Base-by-base conservation (phyloP, 108 stramenopile genomes). In the Fragilaria radians region DNA sequence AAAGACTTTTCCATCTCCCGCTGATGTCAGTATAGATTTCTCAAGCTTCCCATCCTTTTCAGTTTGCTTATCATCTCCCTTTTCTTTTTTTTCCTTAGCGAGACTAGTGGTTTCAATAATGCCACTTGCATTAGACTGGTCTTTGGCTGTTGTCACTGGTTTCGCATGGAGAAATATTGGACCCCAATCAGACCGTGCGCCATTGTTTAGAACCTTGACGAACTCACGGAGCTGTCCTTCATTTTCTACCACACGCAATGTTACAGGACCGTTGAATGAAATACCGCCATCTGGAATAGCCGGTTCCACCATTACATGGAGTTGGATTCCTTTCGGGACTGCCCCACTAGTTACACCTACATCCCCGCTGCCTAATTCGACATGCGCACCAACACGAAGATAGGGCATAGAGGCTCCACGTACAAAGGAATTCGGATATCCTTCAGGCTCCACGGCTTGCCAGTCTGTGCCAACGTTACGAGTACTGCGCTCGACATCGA, bases 401-500 rank as follows among this genome's bases (percentile, higher is more conserved):
- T 88, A 88, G n/a, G 88, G 59, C 27, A 73, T 68, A 21, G 82
- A 81, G 11, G 83, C 64, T 19, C 87, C 91, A 36, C 82, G 69
- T 1, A 93, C 86, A 61, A 73, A 93, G 4, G 86, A 87, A 69
- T 93, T 93, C 0, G 91, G 91, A 59, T 88, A 93, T n/a, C 86
- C 86, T 62, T 89, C 91, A 18, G 87, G 85, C 18, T 80, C 74
- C 27, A 85, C 81, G 34, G 81, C 69, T 22, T 76, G 70, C 24
- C 72, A 50, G n/a, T 70, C 48, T 4, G 71, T 73, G n/a, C 78
- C 46, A 22, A 73, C 71, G 45, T 85, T 78, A 19, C 48, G 54
- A 21, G 80, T 66, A 5, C 81, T 65, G 42, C 82, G 74, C 59
- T 78, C 86, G 31, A 87, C 84, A 58, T 93, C 91, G 52, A 93